Conservation (phyloP, 257 asterid genomes). For the Fraxinus cuspidata region DNA sequence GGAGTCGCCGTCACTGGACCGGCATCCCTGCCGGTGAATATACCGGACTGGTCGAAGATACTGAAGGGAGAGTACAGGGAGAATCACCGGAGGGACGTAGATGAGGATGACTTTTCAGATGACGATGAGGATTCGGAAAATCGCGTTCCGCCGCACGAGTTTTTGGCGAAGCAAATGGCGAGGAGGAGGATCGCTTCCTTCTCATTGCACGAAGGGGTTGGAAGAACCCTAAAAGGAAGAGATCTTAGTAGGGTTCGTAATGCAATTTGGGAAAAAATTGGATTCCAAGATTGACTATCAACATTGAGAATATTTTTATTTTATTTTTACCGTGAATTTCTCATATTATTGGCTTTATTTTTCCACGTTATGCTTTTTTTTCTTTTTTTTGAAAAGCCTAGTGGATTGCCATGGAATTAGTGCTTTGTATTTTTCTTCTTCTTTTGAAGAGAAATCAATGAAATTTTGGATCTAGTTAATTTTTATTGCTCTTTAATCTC, state of each 20-base stretch:
- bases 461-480: too few relatives aligned
- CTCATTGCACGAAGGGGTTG: conserved; percentile 92
- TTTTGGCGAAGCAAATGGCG: conserved; percentile 49
- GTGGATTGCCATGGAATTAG: background rate
- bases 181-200: conserved; percentile 69
- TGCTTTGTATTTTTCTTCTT: too few relatives aligned
- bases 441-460: too few relatives aligned
- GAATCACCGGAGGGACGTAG: conserved; percentile 47
- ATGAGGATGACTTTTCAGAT: conserved; percentile 42
- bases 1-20: conserved; percentile 36
- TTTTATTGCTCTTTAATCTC: too few relatives aligned
- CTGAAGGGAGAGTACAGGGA: conserved; percentile 75
- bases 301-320: background rate
- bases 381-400: background rate
- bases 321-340: background rate
- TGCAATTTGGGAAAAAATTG: conserved; percentile 96
- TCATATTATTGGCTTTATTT: background rate
- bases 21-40: conserved; percentile 86
- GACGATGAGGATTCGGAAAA: conserved; percentile 34
- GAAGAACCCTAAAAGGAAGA: conserved; percentile 93
- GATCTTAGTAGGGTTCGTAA: conserved; percentile 93
- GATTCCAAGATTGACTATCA: conserved; percentile 66
- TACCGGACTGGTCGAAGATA: conserved; percentile 98
- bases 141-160: conserved; percentile 93
- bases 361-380: background rate